Conservation (phyloP, 768 basidiomycete genomes). For the Leccinum subtestaceum region DNA sequence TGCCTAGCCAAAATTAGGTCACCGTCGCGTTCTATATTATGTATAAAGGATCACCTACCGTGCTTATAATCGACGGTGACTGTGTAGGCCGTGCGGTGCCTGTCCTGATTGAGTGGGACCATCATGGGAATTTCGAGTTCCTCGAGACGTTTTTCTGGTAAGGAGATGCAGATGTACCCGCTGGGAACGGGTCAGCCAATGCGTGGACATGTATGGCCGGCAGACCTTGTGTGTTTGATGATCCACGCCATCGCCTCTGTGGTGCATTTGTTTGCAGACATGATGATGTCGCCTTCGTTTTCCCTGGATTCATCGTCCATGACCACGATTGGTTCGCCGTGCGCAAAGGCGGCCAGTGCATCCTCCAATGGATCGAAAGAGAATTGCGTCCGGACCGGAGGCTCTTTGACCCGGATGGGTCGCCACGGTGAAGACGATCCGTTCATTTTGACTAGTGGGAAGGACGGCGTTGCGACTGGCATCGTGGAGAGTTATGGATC, state of each 20-base stretch:
- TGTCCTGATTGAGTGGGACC: constrained; percentile 88
- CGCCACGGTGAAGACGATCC: constrained; percentile 17
- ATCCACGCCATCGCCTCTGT: constrained; percentile 99
- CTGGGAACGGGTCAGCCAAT: constrained; percentile 41
- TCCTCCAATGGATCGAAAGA: constrained; percentile 79
- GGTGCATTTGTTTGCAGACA: constrained; percentile 78
- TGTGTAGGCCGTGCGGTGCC: constrained; percentile 92
- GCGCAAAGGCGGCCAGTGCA: constrained; percentile 70
- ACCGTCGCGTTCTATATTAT: not conserved
- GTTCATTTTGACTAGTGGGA: constrained; percentile 12
- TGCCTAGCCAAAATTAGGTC: constrained; percentile 46
- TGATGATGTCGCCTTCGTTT: constrained; percentile 96
- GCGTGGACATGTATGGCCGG: not conserved
- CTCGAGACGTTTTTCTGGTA: constrained; percentile 73
- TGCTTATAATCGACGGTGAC: constrained; percentile 92
- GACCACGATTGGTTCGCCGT: constrained; percentile 91
- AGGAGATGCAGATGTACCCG: constrained; percentile 89
- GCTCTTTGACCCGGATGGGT: constrained; percentile 21
- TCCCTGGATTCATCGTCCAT: constrained; percentile 97
- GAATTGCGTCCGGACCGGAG: constrained; percentile 38
- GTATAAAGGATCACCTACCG: constrained; percentile 42
- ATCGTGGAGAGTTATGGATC: constrained; percentile 1
- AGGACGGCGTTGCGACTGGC: constrained; percentile 4
- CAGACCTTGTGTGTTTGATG: constrained; percentile 92
- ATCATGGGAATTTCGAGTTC: constrained; percentile 89